phyloP scores from a whole-genome alignment of 192 early-diverging fungal species.

The Coemansia pectinata region DNA sequence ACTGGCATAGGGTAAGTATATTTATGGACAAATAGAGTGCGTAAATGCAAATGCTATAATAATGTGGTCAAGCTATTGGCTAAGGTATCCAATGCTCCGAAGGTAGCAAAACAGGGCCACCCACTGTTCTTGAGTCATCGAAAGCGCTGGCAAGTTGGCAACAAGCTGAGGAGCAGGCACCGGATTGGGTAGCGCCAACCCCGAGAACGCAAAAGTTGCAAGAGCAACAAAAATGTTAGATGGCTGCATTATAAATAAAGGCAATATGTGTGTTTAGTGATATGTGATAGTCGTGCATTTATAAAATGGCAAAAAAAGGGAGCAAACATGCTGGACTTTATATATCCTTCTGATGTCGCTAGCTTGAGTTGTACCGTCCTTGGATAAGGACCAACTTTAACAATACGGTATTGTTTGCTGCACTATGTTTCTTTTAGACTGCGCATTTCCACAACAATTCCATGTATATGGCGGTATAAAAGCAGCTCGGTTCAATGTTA shows the following conservation, averaged over 20 bases:
- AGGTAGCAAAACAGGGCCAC: slow-evolving; percentile 14
- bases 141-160: slow-evolving; percentile 16
- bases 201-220: background rate
- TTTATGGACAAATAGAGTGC: background rate
- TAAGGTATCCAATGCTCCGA: slow-evolving; percentile 9
- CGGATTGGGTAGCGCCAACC: background rate
- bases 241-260: background rate
- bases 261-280: background rate
- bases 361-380: background rate
- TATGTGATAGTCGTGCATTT: background rate
- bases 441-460: background rate
- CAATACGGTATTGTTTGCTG: background rate
- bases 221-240: slow-evolving; percentile 1
- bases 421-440: background rate
- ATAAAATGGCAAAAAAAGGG: background rate
- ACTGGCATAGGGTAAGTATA: background rate
- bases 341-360: background rate
- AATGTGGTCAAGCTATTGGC: background rate
- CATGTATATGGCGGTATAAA: background rate
- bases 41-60: background rate
- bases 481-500: background rate
- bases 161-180: slow-evolving; percentile 10
- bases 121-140: slow-evolving; percentile 19
- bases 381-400: background rate
- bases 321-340: background rate